These are phyloP conservation scores for Neonothopanus nambi DNA, from an alignment of 1,284 basidiomycete species.

Conservation along the genomic window DNA sequence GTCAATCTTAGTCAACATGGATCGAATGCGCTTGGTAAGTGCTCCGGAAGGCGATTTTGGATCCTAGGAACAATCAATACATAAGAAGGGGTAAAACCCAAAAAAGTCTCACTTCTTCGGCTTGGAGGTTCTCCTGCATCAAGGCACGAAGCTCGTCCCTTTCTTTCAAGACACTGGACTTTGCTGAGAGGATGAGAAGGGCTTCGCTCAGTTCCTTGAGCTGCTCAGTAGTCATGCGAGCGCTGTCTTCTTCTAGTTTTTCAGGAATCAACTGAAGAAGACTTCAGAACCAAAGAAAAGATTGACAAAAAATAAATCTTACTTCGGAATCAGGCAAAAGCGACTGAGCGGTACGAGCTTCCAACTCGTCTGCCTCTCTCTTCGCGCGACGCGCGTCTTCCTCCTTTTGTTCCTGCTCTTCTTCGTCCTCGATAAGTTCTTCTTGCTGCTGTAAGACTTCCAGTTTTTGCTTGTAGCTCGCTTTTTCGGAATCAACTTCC, in stretches of 20 bases:
- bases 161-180: conserved; percentile 97
- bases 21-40: conserved; percentile 91
- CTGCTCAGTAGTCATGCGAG: conserved; percentile 97
- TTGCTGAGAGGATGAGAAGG: conserved; percentile 88
- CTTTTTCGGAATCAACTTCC: conserved; percentile 90
- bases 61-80: conserved; percentile 44
- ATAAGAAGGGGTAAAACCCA: conserved; percentile 4
- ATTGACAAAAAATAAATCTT: conserved; percentile 15
- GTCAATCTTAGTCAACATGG: conserved; percentile 97
- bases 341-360: conserved; percentile 73
- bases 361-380: conserved; percentile 75
- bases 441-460: conserved; percentile 98
- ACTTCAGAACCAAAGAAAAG: not conserved
- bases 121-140: conserved; percentile 90
- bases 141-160: conserved; percentile 87
- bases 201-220: conserved; percentile 93
- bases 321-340: conserved; percentile 83
- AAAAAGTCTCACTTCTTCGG: conserved; percentile 65
- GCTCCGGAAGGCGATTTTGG: conserved; percentile 78
- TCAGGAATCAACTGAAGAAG: conserved; percentile 48
- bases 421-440: conserved; percentile 98
- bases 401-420: conserved; percentile 97
- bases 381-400: conserved; percentile 87
- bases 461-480: conserved; percentile 96
- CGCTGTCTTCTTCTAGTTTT: conserved; percentile 61